Base-by-base conservation (phyloP, 139 green algal genomes). In the Coelastrella sp. region DNA sequence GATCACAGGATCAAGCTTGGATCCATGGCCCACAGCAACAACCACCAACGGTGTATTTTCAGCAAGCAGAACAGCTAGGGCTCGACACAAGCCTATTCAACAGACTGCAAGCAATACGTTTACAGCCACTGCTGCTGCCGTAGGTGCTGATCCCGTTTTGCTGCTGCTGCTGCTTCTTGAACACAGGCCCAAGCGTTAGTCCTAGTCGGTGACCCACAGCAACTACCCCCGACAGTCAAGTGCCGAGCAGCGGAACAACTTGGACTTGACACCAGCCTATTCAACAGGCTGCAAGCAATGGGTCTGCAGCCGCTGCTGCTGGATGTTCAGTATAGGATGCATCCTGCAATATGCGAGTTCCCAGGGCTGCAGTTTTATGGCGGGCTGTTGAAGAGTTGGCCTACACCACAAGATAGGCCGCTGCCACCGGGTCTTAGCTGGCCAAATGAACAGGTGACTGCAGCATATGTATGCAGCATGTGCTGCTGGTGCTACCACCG, bases 141-240 rank as follows among this genome's bases (percentile, higher is more conserved):
- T 47, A 47, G 32, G 32, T 47, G 32, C 32, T 47, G 32, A 47
- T 47, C 32, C 32, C 32, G 32, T 47, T 47, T 47, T 47, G 32
- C 32, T 47, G 32, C 32, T 47, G 32, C 32, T 47, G 32, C 32
- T 47, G 32, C 32, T 47, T 47, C 32, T 47, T 47, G 32, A 47
- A 47, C 75, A 22, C 82, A 87, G 83, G 66, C 89, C 5, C 68
- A 98, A 90, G 95, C 93, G 8, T 92, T 97, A 0, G 92, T 99
- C 3, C 91, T 99, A 89, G 97, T 98, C 8, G 98, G 98, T 13
- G 98, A 99, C 92, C 96, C 95, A 2, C 88, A 93, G 83, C 97
- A 99, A 94, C 94, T 99, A 78, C 97, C 97, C 0, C 97, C 97
- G 3, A 99, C 97, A 7, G 95, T 99, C 4, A 90, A 94, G 7